Evolutionary conservation across 2,329 filamentous ascomycete species (phyloP), one percentile per base, ranked within the genome.

Genomic region (Neodidymelliopsis sp.): DNA sequence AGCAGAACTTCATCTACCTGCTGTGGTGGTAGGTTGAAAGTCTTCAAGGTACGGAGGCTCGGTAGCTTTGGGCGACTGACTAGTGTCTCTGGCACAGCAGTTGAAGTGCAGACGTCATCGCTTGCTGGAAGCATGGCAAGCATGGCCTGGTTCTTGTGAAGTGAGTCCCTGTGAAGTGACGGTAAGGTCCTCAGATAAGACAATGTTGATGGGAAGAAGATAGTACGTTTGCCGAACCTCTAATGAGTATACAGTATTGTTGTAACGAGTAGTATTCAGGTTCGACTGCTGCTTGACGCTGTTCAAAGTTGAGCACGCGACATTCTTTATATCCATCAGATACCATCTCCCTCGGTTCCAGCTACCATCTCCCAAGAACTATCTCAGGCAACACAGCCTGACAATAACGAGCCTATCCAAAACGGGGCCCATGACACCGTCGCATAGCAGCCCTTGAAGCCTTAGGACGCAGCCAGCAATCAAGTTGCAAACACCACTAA

Each of bases 1-100:
- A 53, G 45, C 18, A 60, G 41, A 1, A 61, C 28, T 7, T 59
- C 53, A 12, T 62, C 59, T n/a, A 57, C 54, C 22, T 57, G 51
- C 24, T 54, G 50, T 16, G 28, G 33, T 24, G 59, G 55, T 10
- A 63, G 37, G 29, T 58, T 59, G 53, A 61, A 53, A 4, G 63
- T 65, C 40, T 65, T 62, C 38, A 62, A 28, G 5, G 60, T 56
- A 29, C 53, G 50, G 24, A 62, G 56, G 23, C 44, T 53, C 18
- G 55, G 56, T n/a, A 60, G 36, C 45, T 56, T 53, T 9, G 59
- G 55, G 5, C 52, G 43, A 34, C 31, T 33, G 12, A 25, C 37
- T 29, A 49, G 23, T 8, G 45, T 29, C 12, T 44, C 45, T 31
- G 53, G 38, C 23, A 38, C 34, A 28, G 47, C 24, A 30, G 31